These are phyloP conservation scores for Wickerhamiella occidentalis DNA, from an alignment of 805 yeast genomes.

Conservation along the genomic window DNA sequence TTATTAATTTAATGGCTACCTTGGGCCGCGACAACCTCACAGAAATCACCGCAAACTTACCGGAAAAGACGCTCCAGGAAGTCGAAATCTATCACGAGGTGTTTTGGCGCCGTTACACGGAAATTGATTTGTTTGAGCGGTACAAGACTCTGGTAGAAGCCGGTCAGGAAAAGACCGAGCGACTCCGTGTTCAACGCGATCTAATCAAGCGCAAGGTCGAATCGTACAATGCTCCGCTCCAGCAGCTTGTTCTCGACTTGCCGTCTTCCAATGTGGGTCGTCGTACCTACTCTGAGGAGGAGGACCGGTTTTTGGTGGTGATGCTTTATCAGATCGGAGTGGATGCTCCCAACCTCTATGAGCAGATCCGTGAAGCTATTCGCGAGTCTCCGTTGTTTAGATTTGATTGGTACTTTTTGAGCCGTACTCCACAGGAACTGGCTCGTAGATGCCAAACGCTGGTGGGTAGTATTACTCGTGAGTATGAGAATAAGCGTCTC, in stretches of 20 bases:
- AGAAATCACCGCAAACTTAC: constrained; percentile 66
- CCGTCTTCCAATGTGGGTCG: constrained; percentile 59
- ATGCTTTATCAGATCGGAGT: constrained; percentile 72
- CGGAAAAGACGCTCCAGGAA: constrained; percentile 69
- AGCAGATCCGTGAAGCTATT: constrained; percentile 61
- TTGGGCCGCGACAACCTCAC: constrained; percentile 67
- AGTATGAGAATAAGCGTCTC: constrained; percentile 24
- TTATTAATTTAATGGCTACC: constrained; percentile 59
- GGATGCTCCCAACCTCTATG: constrained; percentile 68
- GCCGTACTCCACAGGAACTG: constrained; percentile 65
- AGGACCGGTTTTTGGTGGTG: constrained; percentile 75
- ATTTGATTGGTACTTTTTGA: constrained; percentile 77
- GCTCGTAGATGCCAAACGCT: constrained; percentile 72
- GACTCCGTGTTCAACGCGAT: constrained; percentile 59
- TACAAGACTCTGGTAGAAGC: constrained; percentile 68
- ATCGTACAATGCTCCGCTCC: constrained; percentile 61
- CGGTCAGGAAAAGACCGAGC: constrained; percentile 75
- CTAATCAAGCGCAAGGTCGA: constrained; percentile 64
- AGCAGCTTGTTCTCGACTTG: constrained; percentile 55
- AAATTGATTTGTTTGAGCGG: constrained; percentile 81
- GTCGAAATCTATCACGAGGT: constrained; percentile 62
- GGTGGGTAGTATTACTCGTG: constrained; percentile 61
- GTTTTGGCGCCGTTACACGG: constrained; percentile 70
- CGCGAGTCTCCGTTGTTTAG: constrained; percentile 65
- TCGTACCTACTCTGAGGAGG: constrained; percentile 70